Percentiles rank a stretch among this genome's conserved stretches.
Evolutionary conservation across 768 basidiomycete species (phyloP).

Genomic region (Boletus coccyginus): DNA sequence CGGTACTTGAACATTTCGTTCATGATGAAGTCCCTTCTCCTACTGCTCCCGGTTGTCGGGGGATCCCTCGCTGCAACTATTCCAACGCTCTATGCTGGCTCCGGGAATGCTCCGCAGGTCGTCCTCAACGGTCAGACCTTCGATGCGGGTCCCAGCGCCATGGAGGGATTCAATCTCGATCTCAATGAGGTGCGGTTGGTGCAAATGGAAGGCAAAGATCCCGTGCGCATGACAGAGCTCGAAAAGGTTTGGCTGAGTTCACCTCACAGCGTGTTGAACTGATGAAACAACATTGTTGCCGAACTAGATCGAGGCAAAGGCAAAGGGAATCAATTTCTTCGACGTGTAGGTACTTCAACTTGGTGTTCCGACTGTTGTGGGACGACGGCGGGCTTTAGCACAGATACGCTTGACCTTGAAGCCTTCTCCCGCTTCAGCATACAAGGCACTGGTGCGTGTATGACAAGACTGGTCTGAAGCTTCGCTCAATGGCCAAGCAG

Average conservation of each 20-base stretch:
- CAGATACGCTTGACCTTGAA: conserved; percentile 68
- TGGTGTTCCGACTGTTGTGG: background rate
- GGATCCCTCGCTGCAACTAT: conserved; percentile 20
- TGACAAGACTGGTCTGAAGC: background rate
- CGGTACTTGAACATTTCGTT: background rate
- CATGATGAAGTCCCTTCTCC: conserved; percentile 11
- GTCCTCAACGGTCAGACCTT: conserved; percentile 27
- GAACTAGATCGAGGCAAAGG: conserved; percentile 70
- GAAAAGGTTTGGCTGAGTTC: conserved; percentile 59
- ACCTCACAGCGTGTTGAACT: background rate
- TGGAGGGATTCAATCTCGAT: conserved; percentile 64
- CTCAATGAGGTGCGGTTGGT: conserved; percentile 71
- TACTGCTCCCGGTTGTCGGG: conserved; percentile 19
- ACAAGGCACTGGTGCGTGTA: conserved; percentile 38
- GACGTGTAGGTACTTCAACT: conserved; percentile 59
- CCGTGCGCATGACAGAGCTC: conserved; percentile 84
- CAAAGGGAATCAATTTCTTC: conserved; percentile 78
- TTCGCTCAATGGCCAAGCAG: conserved; percentile 28
- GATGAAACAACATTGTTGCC: background rate
- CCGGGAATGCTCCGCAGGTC: conserved; percentile 17
- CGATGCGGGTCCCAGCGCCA: conserved; percentile 17
- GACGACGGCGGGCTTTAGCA: conserved; percentile 42
- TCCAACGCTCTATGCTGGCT: conserved; percentile 1
- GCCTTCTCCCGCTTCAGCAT: conserved; percentile 36
- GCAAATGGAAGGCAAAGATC: conserved; percentile 64